phyloP scores from a whole-genome alignment of 2,329 filamentous ascomycete genomes.

The Didymella sp. region DNA sequence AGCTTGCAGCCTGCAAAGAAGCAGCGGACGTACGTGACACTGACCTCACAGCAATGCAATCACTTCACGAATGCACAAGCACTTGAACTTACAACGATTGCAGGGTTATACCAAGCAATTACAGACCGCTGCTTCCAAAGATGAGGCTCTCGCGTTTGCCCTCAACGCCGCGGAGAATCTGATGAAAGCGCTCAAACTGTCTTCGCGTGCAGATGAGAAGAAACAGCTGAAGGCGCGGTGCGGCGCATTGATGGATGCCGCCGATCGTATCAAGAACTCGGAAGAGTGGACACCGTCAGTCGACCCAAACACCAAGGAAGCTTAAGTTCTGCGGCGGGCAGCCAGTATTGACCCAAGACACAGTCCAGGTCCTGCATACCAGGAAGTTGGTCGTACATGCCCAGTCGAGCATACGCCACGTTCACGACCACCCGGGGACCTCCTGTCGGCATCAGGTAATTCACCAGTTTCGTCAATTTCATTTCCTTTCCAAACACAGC shows the following conservation, averaged over 20 bases:
- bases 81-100: constrained; percentile 27
- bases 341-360: constrained; percentile 27
- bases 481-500: neutral
- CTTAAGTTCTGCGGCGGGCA: constrained; percentile 34
- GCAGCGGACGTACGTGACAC: constrained; percentile 45
- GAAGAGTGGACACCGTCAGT: constrained; percentile 33
- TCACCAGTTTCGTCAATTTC: constrained; percentile 19
- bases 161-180: constrained; percentile 82
- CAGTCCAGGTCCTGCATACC: constrained; percentile 1
- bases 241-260: constrained; percentile 71
- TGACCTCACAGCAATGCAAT: constrained; percentile 18
- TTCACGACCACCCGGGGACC: neutral
- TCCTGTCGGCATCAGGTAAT: constrained; percentile 27
- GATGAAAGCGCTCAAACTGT: constrained; percentile 74
- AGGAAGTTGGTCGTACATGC: neutral
- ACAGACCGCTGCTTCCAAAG: constrained; percentile 58
- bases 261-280: constrained; percentile 74
- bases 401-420: neutral
- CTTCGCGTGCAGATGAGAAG: constrained; percentile 68
- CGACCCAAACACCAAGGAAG: constrained; percentile 18
- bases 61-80: neutral
- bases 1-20: constrained; percentile 41
- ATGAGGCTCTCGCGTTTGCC: constrained; percentile 74
- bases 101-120: constrained; percentile 52
- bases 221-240: constrained; percentile 72